Conservation (phyloP, 176 grass and related monocot genomes). For the Pontederia crassipes region DNA sequence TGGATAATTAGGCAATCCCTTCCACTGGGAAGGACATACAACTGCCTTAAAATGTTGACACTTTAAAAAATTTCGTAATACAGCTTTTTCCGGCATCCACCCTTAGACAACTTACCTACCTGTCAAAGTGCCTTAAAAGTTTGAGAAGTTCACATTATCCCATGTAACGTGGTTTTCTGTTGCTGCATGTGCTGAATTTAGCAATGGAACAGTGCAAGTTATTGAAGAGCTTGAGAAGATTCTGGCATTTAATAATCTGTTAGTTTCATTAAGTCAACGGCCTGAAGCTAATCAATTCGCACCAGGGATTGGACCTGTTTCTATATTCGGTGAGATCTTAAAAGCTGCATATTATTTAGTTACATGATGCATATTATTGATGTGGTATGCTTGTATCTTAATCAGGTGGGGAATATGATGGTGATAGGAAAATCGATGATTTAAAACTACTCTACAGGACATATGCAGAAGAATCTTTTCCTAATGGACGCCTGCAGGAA, state of each 20-base stretch:
- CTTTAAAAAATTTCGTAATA: too few species aligned
- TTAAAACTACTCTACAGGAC: slow-evolving; percentile 70
- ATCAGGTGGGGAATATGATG: slow-evolving; percentile 66
- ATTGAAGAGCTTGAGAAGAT: slow-evolving; percentile 69
- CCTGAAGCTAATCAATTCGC: slow-evolving; percentile 47
- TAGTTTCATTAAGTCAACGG: slow-evolving; percentile 64
- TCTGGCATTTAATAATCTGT: slow-evolving; percentile 65
- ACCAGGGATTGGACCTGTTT: slow-evolving; percentile 75
- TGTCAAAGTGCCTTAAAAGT: background rate
- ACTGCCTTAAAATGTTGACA: too few species aligned
- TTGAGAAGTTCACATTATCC: background rate
- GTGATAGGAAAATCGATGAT: slow-evolving; percentile 61
- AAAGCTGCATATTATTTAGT: too few species aligned
- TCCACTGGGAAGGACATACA: too few species aligned
- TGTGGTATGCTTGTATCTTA: slow-evolving; percentile 12
- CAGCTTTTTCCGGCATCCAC: too few species aligned
- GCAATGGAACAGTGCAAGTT: slow-evolving; percentile 41
- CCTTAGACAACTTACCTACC: too few species aligned
- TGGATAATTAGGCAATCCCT: too few species aligned
- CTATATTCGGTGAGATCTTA: slow-evolving; percentile 45
- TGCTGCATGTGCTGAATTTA: slow-evolving; percentile 30
- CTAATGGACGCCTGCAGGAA: slow-evolving; percentile 50
- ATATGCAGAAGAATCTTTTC: slow-evolving; percentile 71
- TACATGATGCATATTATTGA: background rate
- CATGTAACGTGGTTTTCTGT: slow-evolving; percentile 7